Evolutionary conservation across 495 filamentous ascomycete genomes (phyloP), one percentile per base, ranked within the genome.

Genomic region (Ascodesmis nigricans): DNA sequence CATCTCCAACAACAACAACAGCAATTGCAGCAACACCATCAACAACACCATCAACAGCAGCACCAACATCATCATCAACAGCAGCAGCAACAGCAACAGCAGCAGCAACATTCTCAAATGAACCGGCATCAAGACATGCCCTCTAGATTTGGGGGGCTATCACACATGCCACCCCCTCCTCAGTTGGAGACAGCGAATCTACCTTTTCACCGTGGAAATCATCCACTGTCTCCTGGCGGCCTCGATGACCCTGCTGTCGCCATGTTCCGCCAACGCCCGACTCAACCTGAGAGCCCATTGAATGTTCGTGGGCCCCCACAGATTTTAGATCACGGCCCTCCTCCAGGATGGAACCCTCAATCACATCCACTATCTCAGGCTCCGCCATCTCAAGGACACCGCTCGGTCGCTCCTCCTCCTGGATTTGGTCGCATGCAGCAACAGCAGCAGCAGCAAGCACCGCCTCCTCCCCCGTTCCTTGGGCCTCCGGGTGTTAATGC

Each of bases 121-220:
- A 20, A 13, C 41, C 43, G 18, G 36, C 46, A 39, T 7, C 43
- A 39, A n/a, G n/a, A n/a, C 11, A 17, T 52, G 21, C 48, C 50
- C 27, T 41, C 42, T 13, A 42, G 42, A 21, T 52, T 51, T 40
- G 48, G 48, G 13, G 48, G 48, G 1, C 44, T 48, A 8, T 52
- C 49, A n/a, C 48, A 52, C 38, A 52, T 52, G 49, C 49, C 49
- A 3, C 49, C 49, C 0, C 49, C 49, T 6, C 49, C 49, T 20
- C 48, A 43, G 19, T 47, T 52, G 13, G 53, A 50, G 14, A 52
- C 49, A 19, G 52, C 48, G 14, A 45, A 43, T 26, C 44, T 49
- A 7, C 39, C 39, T 24, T 52, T 48, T 17, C 39, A 45, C 16
- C 42, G 48, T 24, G 34, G 32, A 21, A 49, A 51, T 30, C 41